Conservation (phyloP, 768 basidiomycete species). For the Boletus sensibilis region DNA sequence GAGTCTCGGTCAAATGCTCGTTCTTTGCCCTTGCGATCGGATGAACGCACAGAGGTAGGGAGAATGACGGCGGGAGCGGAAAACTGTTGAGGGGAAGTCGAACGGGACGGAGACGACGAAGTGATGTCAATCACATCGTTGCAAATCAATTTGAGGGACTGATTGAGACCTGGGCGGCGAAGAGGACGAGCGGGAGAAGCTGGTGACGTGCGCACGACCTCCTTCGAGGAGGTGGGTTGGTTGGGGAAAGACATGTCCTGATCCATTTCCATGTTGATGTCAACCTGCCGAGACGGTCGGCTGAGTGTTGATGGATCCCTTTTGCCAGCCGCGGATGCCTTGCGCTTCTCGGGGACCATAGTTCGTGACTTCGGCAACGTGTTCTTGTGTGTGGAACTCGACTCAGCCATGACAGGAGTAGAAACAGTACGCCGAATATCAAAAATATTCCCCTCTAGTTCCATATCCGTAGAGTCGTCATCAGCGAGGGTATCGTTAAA, state of each 20-base stretch:
- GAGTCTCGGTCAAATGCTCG: not conserved
- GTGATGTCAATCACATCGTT: constrained; percentile 34
- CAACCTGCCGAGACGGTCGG: constrained; percentile 44
- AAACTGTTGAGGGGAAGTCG: constrained; percentile 11
- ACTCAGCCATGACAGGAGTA: constrained; percentile 38
- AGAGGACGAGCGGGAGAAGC: constrained; percentile 16
- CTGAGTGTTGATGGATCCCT: constrained; percentile 33
- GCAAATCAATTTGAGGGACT: constrained; percentile 25
- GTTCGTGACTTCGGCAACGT: constrained; percentile 49
- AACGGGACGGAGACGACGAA: constrained; percentile 29
- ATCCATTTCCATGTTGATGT: constrained; percentile 56
- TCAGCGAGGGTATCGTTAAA: constrained; percentile 52
- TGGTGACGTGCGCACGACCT: constrained; percentile 3
- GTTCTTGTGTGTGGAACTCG: constrained; percentile 35
- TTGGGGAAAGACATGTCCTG: constrained; percentile 33
- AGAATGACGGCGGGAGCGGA: not conserved
- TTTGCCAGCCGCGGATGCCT: constrained; percentile 24
- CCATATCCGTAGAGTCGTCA: constrained; percentile 68
- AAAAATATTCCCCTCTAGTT: constrained; percentile 57
- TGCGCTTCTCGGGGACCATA: constrained; percentile 29
- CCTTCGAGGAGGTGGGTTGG: constrained; percentile 2
- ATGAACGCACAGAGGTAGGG: not conserved
- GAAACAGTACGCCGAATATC: constrained; percentile 51
- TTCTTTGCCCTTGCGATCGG: constrained; percentile 14
- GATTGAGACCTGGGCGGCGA: not conserved